Base-by-base conservation (phyloP, 257 asterid species). In the Plantago ovata region DNA sequence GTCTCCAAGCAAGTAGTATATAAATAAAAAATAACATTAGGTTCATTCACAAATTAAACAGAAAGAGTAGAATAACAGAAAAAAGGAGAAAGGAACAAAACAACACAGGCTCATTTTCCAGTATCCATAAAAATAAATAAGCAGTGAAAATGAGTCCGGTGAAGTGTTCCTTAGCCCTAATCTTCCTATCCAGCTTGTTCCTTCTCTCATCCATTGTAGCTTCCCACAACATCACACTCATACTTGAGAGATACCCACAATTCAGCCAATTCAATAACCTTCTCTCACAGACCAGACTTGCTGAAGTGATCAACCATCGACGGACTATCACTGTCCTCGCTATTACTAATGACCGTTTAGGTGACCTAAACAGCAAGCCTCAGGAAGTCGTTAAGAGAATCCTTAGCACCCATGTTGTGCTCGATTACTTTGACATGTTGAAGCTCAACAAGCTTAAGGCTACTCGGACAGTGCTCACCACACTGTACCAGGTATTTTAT, bases 261-360 rank as follows among this genome's bases (percentile, higher is more conserved):
- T 90, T 72, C 79, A 73, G 79, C 55, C 56, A 47, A 9, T 82
- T 80, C 67, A 86, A 77, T 68, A 23, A 41, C 10, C 77, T 75
- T 42, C 72, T 90, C 21, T 33, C 76, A 7, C 54, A 41, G 23
- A 73, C 84, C 10, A 63, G 50, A 18, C 69, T 86, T n/a, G 79
- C 72, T 18, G 38, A 4, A 0, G 79, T 58, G 1, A 72, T 89
- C 70, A 82, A 84, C 51, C 15, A 56, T 20, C 82, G 94, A 4
- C 10, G 36, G 38, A 63, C 88, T 49, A 65, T 86, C 60, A 86
- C 95, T 14, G 54, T 86, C n/a, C 84, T 90, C 4, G 97, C 85
- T 58, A 32, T 90, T 2, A 46, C 69, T 21, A 79, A 84, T 69
- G 84, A 57, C 56, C 64, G 28, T 41, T 21, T 84, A 1, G 86